A percentile compares a stretch with the other conserved stretches of the same genome.
These are phyloP conservation scores for Penicillium cinerascens DNA, from an alignment of 495 filamentous ascomycete genomes.

Conservation along the genomic window DNA sequence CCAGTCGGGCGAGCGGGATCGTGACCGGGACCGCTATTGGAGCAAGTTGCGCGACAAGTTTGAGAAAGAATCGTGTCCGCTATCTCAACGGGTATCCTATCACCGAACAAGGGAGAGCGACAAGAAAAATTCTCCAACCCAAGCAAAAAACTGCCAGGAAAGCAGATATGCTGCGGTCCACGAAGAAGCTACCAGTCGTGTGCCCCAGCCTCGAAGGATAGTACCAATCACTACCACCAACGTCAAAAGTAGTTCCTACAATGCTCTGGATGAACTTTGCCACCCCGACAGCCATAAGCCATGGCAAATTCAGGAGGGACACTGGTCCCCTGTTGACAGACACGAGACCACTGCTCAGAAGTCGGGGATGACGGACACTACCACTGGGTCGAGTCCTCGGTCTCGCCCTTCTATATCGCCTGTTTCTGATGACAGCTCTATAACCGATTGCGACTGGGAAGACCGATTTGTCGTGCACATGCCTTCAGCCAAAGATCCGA, in stretches of 20 bases:
- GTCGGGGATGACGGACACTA: conserved; percentile 20
- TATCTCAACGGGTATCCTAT: conserved; percentile 12
- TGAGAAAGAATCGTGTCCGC: conserved; percentile 26
- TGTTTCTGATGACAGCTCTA: conserved; percentile 30
- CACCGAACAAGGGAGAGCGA: conserved; percentile 22
- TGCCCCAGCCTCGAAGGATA: conserved; percentile 22
- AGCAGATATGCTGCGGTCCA: neutral
- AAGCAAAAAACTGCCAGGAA: neutral
- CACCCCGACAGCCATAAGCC: conserved; percentile 18
- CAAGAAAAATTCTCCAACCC: conserved; percentile 9
- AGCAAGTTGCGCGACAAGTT: conserved; percentile 29
- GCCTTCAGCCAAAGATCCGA: conserved; percentile 44
- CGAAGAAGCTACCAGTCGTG: conserved; percentile 17
- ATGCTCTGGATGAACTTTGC: conserved; percentile 1
- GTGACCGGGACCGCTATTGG: conserved; percentile 34
- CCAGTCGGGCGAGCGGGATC: conserved; percentile 22
- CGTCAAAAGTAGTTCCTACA: conserved; percentile 8
- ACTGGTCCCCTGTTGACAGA: conserved; percentile 17
- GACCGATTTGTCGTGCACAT: conserved; percentile 48
- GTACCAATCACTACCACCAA: conserved; percentile 26
- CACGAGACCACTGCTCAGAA: conserved; percentile 16
- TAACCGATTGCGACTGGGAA: conserved; percentile 41
- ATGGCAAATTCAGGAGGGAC: conserved; percentile 25
- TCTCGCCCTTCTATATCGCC: conserved; percentile 36
- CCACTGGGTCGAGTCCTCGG: conserved; percentile 27